phyloP scores from a whole-genome alignment of 2,329 filamentous ascomycete genomes.

The Clarireedia homoeocarpa region DNA sequence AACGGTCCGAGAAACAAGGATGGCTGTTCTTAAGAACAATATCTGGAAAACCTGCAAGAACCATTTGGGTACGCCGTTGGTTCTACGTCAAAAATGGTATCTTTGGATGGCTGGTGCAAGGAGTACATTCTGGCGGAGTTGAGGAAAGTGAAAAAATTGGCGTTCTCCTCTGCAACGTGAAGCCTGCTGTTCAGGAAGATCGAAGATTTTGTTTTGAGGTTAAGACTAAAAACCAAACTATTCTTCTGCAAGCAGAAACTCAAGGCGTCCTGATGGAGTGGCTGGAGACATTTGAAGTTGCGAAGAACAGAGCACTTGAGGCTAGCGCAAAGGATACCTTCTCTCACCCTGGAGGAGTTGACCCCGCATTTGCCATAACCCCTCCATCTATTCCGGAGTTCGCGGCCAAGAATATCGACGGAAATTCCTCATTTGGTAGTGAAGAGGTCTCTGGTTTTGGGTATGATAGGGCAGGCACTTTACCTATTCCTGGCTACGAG shows the following conservation, averaged over 20 bases:
- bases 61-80: slow-evolving; percentile 88
- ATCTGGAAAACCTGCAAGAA: slow-evolving; percentile 80
- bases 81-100: slow-evolving; percentile 94
- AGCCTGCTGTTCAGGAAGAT: slow-evolving; percentile 86
- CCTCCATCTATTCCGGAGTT: slow-evolving; percentile 85
- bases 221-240: slow-evolving; percentile 90
- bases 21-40: slow-evolving; percentile 83
- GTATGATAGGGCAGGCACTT: slow-evolving; percentile 54
- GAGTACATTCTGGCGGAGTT: slow-evolving; percentile 70
- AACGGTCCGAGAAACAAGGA: slow-evolving; percentile 70
- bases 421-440: slow-evolving; percentile 37
- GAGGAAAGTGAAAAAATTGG: slow-evolving; percentile 95
- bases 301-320: slow-evolving; percentile 87
- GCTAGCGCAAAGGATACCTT: slow-evolving; percentile 44
- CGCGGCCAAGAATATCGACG: slow-evolving; percentile 68
- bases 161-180: slow-evolving; percentile 85
- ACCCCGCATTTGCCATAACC: slow-evolving; percentile 86
- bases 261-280: slow-evolving; percentile 89
- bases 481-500: slow-evolving; percentile 50
- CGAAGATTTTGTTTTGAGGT: slow-evolving; percentile 96
- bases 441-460: slow-evolving; percentile 40
- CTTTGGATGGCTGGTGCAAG: slow-evolving; percentile 88
- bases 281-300: slow-evolving; percentile 87
- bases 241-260: slow-evolving; percentile 87
- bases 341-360: slow-evolving; percentile 41